phyloP scores from a whole-genome alignment of 768 basidiomycete genomes.

The Sporobolomyces pararoseus region DNA sequence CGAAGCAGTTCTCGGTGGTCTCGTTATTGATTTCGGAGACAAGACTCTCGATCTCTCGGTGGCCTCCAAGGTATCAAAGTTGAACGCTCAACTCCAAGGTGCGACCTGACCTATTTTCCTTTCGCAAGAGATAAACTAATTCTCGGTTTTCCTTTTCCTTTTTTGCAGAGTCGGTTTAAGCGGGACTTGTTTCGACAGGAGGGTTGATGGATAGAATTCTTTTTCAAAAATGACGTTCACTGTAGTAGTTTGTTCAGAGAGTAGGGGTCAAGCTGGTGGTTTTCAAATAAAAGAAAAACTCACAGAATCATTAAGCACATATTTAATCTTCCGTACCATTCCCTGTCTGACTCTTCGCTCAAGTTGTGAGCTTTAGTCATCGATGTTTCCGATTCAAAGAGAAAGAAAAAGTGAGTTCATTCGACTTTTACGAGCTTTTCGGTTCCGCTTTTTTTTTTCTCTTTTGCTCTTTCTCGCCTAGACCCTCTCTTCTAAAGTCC shows the following conservation, averaged over 20 bases:
- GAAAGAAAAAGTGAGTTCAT: no score
- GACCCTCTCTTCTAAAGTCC: no score
- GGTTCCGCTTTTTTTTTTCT: no score
- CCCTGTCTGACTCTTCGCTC: no score
- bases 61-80: conserved; percentile 85
- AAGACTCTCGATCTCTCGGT: conserved; percentile 97
- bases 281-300: neutral
- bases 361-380: no score
- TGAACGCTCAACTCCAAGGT: conserved; percentile 76
- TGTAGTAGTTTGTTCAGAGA: neutral
- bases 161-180: conserved; percentile 36
- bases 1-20: conserved; percentile 81
- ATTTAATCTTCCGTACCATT: no score
- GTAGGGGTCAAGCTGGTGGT: neutral
- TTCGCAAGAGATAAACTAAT: neutral
- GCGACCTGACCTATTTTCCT: no score
- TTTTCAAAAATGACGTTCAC: neutral
- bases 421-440: no score
- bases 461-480: no score
- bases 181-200: neutral
- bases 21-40: conserved; percentile 95
- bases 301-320: neutral
- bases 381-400: no score
- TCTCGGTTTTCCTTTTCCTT: neutral
- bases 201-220: neutral